These are phyloP conservation scores for Geum urbanum DNA, from an alignment of 306 rosid species.

Conservation along the genomic window DNA sequence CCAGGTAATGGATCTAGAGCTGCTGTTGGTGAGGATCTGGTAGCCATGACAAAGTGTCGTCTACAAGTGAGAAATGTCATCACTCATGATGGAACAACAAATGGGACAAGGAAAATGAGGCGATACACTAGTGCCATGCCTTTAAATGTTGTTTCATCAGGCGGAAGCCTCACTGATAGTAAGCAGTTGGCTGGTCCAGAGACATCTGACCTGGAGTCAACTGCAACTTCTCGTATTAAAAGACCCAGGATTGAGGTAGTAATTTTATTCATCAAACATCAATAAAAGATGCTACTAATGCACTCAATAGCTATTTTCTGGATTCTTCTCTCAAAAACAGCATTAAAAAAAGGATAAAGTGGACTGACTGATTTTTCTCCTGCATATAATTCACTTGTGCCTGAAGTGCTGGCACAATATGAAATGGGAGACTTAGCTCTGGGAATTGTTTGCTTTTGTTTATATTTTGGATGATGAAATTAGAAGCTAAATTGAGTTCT, in stretches of 20 bases:
- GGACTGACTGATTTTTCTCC: neutral
- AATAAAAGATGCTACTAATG: neutral
- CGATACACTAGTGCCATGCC: conserved; percentile 77
- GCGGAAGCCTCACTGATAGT: conserved; percentile 59
- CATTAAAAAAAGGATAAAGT: neutral
- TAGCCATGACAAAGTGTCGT: conserved; percentile 87
- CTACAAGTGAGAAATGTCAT: conserved; percentile 64
- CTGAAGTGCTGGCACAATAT: neutral
- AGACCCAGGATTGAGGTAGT: conserved; percentile 70
- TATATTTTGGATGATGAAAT: neutral
- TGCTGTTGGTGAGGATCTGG: conserved; percentile 95
- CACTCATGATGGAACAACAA: conserved; percentile 63
- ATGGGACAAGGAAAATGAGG: conserved; percentile 76
- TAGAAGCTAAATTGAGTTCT: neutral
- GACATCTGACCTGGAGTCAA: conserved; percentile 64
- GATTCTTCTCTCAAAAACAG: neutral
- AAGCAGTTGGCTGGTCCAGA: conserved; percentile 51
- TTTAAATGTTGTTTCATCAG: conserved; percentile 61
- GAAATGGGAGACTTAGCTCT: neutral
- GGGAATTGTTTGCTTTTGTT: neutral
- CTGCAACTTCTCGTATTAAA: conserved; percentile 68
- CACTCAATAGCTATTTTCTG: neutral
- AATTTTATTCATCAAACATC: conserved; percentile 10
- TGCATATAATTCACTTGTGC: neutral
- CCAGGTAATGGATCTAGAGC: conserved; percentile 96